A percentile compares a stretch with the other conserved stretches of the same genome.
Evolutionary conservation across 2,329 filamentous ascomycete species (phyloP).

Genomic region (Blastomyces parvus): DNA sequence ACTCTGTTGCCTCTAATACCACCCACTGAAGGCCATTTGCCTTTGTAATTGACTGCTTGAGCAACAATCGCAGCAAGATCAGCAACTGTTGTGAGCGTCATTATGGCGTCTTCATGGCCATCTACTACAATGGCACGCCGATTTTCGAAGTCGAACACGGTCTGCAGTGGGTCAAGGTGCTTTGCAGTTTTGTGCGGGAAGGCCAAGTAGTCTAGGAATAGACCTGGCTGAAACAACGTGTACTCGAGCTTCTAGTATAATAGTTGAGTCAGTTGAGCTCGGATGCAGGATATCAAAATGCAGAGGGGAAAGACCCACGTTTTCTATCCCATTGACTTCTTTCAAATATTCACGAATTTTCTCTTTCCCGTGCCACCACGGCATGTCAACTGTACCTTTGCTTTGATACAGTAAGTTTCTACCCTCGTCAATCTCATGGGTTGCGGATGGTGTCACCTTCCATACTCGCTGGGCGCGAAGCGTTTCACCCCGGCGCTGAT

Average conservation of each 20-base stretch:
- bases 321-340: conserved; percentile 41
- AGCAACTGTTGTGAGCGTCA: conserved; percentile 27
- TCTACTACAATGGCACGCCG: conserved; percentile 25
- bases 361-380: conserved; percentile 44
- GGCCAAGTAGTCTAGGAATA: conserved; percentile 48
- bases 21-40: conserved; percentile 33
- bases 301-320: conserved; percentile 23
- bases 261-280: background rate
- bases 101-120: conserved; percentile 21
- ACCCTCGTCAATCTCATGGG: background rate
- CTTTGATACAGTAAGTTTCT: conserved; percentile 11
- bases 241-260: conserved; percentile 47
- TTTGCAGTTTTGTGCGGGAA: conserved; percentile 29
- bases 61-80: conserved; percentile 31
- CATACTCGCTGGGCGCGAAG: conserved; percentile 33
- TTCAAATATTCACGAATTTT: conserved; percentile 41
- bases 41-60: conserved; percentile 30
- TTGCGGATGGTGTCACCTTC: conserved; percentile 8
- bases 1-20: conserved; percentile 29
- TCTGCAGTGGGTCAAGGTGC: conserved; percentile 31
- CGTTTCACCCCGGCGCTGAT: conserved; percentile 32
- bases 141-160: conserved; percentile 27
- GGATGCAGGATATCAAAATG: background rate
- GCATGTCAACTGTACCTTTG: conserved; percentile 28
- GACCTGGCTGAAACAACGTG: conserved; percentile 45